Evolutionary conservation across 495 filamentous ascomycete species (phyloP), one percentile per base, ranked within the genome.

Genomic region (Daldinia childiae): DNA sequence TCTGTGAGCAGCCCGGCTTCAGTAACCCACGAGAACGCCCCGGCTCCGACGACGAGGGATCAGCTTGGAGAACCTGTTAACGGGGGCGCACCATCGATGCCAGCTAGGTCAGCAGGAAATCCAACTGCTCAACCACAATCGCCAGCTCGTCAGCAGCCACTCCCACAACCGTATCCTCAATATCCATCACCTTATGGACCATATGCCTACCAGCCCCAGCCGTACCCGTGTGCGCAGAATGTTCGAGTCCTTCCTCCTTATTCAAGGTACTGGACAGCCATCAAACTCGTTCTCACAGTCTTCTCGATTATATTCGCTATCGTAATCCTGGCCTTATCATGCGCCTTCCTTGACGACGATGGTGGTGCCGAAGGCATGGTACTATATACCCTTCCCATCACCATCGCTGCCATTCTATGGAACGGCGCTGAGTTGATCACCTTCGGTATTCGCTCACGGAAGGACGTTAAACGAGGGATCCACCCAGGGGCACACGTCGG

Each of bases 401-500:
- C 72, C 36, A 76, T 74, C 29, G 63, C 75, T 4, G 76, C 80
- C 1, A 69, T 81, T 8, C 14, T 83, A 24, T 81, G 82, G 75
- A 77, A 75, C 17, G 45, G 66, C 8, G 60, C 77, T 43, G 82
- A 85, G 50, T 55, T 82, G 14, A 68, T 83, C 38, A 77, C 66
- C 4, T 73, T 73, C 9, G 71, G 52, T 19, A 36, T 74, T 12
- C 77, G 76, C 14, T 26, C 50, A 24, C 66, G 68, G 27, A 73
- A 74, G 11, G 34, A 73, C 17, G 48, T 64, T 0, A 70, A 76
- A 30, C 74, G 78, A 7, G 78, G 74, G 17, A 77, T 80, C 36
- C 75, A 78, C 60, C 76, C 80, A 0, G 80, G 80, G 36, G 78
- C 79, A 1, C 79, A 82, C 39, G 80, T 82, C 0, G 79, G 74